phyloP scores from a whole-genome alignment of 192 early-diverging fungal species.

The Coemansia sp. region DNA sequence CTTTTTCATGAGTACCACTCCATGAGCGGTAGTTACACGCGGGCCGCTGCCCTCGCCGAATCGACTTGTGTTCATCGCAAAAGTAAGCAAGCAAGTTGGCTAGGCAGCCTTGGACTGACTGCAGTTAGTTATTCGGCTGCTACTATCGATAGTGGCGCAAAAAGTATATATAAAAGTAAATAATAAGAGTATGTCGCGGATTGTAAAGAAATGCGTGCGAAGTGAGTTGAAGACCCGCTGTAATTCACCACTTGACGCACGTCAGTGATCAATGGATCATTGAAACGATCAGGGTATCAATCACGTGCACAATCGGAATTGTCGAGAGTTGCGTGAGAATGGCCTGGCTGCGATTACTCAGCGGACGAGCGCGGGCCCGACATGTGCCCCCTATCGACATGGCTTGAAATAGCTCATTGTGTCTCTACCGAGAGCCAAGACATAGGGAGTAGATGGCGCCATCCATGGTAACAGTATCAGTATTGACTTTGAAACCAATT shows the following conservation, averaged over 20 bases:
- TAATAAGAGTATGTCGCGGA: neutral
- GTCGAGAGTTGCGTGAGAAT: neutral
- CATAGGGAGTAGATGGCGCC: neutral
- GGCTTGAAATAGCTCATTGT: too few relatives aligned
- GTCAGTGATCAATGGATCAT: neutral
- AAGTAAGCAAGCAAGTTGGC: conserved; percentile 1
- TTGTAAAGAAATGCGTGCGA: neutral
- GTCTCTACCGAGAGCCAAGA: neutral
- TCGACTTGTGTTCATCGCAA: conserved; percentile 21
- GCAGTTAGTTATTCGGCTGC: too few relatives aligned
- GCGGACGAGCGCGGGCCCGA: conserved; percentile 4
- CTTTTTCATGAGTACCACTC: conserved; percentile 34
- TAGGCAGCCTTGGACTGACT: neutral
- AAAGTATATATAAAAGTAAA: neutral
- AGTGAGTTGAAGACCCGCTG: too few relatives aligned
- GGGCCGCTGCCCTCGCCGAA: conserved; percentile 17
- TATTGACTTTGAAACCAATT: too few relatives aligned
- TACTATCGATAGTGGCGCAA: neutral
- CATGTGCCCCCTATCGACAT: neutral
- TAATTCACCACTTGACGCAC: neutral
- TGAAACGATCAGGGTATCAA: neutral
- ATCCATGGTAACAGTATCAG: neutral
- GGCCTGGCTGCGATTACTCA: neutral
- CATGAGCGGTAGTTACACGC: conserved; percentile 22
- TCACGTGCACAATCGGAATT: conserved; percentile 4